Percentiles rank a stretch among this genome's conserved stretches.
Conservation (phyloP, 192 early-diverging fungal species). For the Helicostylum pulchrum region DNA sequence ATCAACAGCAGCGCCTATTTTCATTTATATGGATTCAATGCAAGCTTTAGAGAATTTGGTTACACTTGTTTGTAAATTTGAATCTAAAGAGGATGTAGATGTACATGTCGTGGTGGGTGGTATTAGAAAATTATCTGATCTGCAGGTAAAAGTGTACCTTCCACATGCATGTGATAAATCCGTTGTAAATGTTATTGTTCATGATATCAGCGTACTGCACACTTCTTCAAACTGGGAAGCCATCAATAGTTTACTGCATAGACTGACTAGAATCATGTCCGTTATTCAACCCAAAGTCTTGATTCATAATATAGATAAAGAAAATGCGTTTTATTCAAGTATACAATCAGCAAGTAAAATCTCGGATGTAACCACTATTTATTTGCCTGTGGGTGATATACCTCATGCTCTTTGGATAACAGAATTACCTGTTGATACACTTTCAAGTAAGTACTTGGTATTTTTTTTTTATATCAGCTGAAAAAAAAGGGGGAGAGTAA, state of each 20-base stretch:
- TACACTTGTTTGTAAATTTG: conserved; percentile 19
- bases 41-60: conserved; percentile 1
- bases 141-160: not conserved
- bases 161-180: not conserved
- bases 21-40: not conserved
- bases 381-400: conserved; percentile 38
- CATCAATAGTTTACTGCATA: conserved; percentile 9
- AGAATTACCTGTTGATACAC: conserved; percentile 41
- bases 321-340: conserved; percentile 9
- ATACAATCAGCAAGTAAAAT: conserved; percentile 24
- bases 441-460: conserved; percentile 40
- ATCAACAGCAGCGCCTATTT: not conserved
- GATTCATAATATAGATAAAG: conserved; percentile 34
- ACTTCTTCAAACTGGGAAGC: conserved; percentile 16
- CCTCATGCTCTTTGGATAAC: conserved; percentile 45
- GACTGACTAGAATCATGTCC: conserved; percentile 32
- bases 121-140: not conserved
- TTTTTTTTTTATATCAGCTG: too few species aligned
- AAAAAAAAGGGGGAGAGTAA: too few species aligned
- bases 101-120: conserved; percentile 10
- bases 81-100: not conserved
- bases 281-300: conserved; percentile 36
- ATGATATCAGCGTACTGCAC: conserved; percentile 34
- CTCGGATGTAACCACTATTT: conserved; percentile 35
- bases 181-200: not conserved